Conservation (phyloP, 2,329 filamentous ascomycete species). For the Neonectria neomacrospora region DNA sequence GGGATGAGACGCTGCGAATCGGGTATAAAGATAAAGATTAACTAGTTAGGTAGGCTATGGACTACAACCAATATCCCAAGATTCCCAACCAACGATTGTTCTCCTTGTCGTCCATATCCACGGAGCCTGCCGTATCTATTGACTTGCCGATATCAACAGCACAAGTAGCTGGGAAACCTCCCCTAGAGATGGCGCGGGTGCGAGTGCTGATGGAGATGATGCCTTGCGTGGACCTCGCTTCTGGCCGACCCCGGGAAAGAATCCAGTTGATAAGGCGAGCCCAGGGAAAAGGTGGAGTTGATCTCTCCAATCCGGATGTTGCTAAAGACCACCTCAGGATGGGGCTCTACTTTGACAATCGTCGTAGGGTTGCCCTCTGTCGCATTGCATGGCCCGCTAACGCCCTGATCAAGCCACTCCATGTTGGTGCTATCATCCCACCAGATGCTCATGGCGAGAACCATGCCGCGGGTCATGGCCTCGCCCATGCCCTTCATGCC, state of each 20-base stretch:
- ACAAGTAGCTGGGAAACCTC: no score
- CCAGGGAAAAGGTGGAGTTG: conserved; percentile 54
- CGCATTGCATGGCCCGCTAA: conserved; percentile 62
- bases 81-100: no score
- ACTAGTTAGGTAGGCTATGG: no score
- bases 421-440: conserved; percentile 63
- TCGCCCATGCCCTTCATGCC: conserved; percentile 58
- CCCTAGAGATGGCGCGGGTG: conserved; percentile 1
- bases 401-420: conserved; percentile 63
- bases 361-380: conserved; percentile 63
- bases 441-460: conserved; percentile 64
- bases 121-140: no score
- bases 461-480: conserved; percentile 60
- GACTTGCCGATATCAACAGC: no score
- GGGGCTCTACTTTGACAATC: conserved; percentile 59
- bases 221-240: conserved; percentile 16
- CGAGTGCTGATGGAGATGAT: conserved; percentile 19
- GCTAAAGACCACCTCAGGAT: conserved; percentile 63
- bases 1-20: no score
- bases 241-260: background rate
- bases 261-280: background rate
- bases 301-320: conserved; percentile 72
- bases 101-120: no score
- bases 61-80: no score
- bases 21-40: no score